A percentile compares a stretch with the other conserved stretches of the same genome.
Conservation (phyloP, 306 rosid genomes). For the Malus domestica region DNA sequence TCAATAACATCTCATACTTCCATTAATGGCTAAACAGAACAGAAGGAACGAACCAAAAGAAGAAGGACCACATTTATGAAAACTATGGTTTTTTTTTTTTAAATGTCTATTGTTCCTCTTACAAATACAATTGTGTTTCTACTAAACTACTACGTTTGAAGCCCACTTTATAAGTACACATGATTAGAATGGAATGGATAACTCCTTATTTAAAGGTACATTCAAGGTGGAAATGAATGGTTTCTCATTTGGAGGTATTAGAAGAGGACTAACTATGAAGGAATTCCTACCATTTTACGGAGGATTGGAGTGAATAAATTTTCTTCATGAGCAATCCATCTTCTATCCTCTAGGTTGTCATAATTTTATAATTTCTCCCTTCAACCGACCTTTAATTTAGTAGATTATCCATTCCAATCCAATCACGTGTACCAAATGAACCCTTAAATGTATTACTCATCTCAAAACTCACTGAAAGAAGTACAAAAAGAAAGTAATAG, state of each 20-base stretch:
- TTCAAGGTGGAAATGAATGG: neutral
- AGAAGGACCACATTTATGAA: neutral
- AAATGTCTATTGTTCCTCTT: neutral
- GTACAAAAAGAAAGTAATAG: neutral
- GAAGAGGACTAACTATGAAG: neutral
- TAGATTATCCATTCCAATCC: neutral
- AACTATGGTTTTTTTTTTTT: neutral
- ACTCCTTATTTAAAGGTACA: neutral
- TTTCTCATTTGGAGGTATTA: neutral
- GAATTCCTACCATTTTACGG: too few species aligned
- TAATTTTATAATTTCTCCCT: neutral
- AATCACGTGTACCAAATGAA: neutral
- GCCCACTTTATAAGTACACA: neutral
- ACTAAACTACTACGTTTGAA: neutral
- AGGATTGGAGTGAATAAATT: too few species aligned
- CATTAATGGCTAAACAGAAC: neutral
- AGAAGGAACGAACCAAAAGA: neutral
- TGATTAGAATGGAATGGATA: neutral
- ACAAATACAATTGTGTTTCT: neutral
- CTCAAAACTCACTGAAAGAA: neutral
- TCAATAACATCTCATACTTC: conserved; percentile 33
- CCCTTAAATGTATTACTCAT: neutral
- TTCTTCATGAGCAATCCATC: too few species aligned
- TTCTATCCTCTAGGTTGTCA: too few species aligned
- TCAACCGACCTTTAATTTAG: neutral